Percentiles rank a stretch among this genome's conserved stretches.
phyloP scores from a whole-genome alignment of 2,329 filamentous ascomycete species.

The Daldinia sp. region DNA sequence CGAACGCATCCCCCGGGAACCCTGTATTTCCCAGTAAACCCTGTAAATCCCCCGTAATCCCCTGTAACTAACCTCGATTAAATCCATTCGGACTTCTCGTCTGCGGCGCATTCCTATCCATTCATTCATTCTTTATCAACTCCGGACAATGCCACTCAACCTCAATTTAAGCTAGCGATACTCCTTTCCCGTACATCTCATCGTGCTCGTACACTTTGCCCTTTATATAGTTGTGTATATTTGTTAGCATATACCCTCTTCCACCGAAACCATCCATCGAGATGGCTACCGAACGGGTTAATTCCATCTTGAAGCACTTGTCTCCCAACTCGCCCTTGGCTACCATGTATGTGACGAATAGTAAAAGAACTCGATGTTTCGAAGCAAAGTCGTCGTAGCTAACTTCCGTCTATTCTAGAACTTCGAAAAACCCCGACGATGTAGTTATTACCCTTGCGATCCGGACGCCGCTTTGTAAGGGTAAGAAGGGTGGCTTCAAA shows the following conservation, averaged over 20 bases:
- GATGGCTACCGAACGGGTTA: constrained; percentile 87
- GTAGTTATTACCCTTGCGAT: constrained; percentile 93
- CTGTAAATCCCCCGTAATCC: no score
- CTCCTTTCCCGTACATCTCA: not conserved
- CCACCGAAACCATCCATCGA: constrained; percentile 35
- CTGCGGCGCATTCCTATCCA: not conserved
- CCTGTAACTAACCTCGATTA: constrained; percentile 2
- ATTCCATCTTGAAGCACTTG: constrained; percentile 87
- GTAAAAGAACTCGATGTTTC: not conserved
- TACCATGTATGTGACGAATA: constrained; percentile 69
- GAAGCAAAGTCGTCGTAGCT: constrained; percentile 29
- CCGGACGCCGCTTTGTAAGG: constrained; percentile 89
- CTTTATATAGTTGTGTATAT: not conserved
- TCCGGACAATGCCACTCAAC: constrained; percentile 24
- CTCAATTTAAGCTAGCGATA: constrained; percentile 14
- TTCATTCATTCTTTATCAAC: constrained; percentile 31
- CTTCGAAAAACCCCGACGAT: constrained; percentile 93
- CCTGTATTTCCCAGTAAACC: not conserved
- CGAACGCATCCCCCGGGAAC: not conserved
- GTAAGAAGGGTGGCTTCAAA: constrained; percentile 91
- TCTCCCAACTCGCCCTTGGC: constrained; percentile 75
- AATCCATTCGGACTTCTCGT: constrained; percentile 7
- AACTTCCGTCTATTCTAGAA: constrained; percentile 59
- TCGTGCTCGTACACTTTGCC: not conserved
- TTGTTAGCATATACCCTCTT: not conserved